Evolutionary conservation across 495 filamentous ascomycete genomes (phyloP), one percentile per base, ranked within the genome.

Genomic region (Penicillium alfredii): DNA sequence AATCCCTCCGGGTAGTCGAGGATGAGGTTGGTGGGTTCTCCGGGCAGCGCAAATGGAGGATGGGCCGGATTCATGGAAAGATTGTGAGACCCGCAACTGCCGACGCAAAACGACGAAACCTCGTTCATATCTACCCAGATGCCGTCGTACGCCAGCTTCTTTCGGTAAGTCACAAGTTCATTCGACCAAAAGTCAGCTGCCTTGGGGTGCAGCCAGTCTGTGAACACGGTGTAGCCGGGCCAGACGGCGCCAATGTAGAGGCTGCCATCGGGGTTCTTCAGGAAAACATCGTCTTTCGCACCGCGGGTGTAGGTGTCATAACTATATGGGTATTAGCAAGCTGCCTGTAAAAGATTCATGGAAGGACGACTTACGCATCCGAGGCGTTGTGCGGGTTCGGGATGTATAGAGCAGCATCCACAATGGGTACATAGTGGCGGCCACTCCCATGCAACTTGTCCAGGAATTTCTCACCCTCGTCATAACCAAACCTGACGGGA

Each of bases 371-470:
- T 53, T 48, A 80, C 55, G 74, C 74, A 60, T 93, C 87, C 26
- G 68, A 78, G 0, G 69, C 66, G 45, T 92, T 83, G 10, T 73
- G 60, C 3, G 83, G 83, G 34, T 87, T 82, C 0, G 86, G 84
- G 15, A 79, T 75, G 44, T 88, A 90, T 18, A 92, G 76, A 4
- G 84, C 86, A 3, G 82, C 72, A 51, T 93, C 87, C n/a, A 94
- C 73, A 30, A 94, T 92, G 0, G 85, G 86, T 6, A 94, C 71
- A 37, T 77, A 93, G 47, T 88, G 81, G 47, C 83, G 82, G 6
- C 76, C 72, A 45, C 74, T 73, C 3, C 62, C 61, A 54, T 89
- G 85, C 2, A 94, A 61, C 10, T 66, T 59, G 1, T 63, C 57
- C 8, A 94, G 51, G 52, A 93, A 87, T 1, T 61, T 58, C 31